phyloP scores from a whole-genome alignment of 306 rosid genomes.

The Mimosa bimucronata region DNA sequence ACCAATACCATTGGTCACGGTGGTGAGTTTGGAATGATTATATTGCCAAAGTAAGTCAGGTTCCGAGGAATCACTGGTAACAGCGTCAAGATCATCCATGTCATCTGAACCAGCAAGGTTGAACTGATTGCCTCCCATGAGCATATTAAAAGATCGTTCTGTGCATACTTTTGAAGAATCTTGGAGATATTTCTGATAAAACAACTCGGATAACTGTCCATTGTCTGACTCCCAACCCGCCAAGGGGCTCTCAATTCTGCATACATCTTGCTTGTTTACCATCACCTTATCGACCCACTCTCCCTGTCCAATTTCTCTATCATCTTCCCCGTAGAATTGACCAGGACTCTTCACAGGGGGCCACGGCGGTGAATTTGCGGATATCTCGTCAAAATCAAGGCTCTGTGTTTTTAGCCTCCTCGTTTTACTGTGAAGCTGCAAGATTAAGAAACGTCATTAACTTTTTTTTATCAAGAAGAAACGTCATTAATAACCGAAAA shows the following conservation, averaged over 20 bases:
- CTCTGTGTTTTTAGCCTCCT: slow-evolving; percentile 66
- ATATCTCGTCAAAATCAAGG: slow-evolving; percentile 84
- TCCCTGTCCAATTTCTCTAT: slow-evolving; percentile 65
- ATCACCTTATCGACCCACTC: slow-evolving; percentile 98
- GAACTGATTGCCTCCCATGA: slow-evolving; percentile 61
- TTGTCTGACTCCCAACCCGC: slow-evolving; percentile 79
- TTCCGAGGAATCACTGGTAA: slow-evolving; percentile 94
- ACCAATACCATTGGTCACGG: slow-evolving; percentile 55
- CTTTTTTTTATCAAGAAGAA: too few relatives aligned
- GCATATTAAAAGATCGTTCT: slow-evolving; percentile 67
- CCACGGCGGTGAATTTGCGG: slow-evolving; percentile 86
- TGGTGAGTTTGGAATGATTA: slow-evolving; percentile 65
- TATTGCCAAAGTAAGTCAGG: slow-evolving; percentile 95
- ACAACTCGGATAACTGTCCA: slow-evolving; percentile 62
- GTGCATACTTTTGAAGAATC: slow-evolving; percentile 73
- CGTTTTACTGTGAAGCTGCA: slow-evolving; percentile 62
- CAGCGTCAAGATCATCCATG: slow-evolving; percentile 83
- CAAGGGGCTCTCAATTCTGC: slow-evolving; percentile 58
- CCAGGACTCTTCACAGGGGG: slow-evolving; percentile 74
- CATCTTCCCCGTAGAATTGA: slow-evolving; percentile 72
- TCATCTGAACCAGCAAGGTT: slow-evolving; percentile 69
- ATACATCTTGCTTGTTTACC: slow-evolving; percentile 89
- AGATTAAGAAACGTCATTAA: slow-evolving; percentile 24
- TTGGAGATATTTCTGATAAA: slow-evolving; percentile 87
- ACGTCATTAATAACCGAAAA: slow-evolving; percentile 19